Base-by-base conservation (phyloP, 2,329 filamentous ascomycete genomes). In the Colletotrichum tanaceti region DNA sequence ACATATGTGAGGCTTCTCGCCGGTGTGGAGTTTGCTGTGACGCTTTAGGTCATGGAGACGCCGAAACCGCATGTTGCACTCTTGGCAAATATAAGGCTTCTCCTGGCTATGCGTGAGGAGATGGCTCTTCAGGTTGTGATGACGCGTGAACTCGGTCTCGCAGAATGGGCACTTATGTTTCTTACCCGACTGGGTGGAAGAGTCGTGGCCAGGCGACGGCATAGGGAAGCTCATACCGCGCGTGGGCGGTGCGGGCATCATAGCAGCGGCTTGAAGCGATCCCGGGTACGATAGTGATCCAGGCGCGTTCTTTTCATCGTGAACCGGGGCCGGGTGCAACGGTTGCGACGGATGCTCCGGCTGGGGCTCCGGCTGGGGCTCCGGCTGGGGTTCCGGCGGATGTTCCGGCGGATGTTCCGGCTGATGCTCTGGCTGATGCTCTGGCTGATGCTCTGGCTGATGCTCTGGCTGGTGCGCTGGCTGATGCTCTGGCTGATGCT, bases 151-250 rank as follows among this genome's bases (percentile, higher is more conserved):
- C 75, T 97, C 96, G 5, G 96, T 98, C 46, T 93, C 89, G 84
- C 96, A 99, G 79, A 97, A 97, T 0, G 93, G 95, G 76, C 96
- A 99, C 79, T 96, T 97, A 82, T 99, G 95, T 76, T 96, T 95
- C 82, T 97, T 98, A 60, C 88, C 86, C 18, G 74, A 80, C 32
- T 71, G 70, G 9, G 92, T 90, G 6, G 93, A 83, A 73, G 74
- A 84, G 65, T 72, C 83, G 77, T 75, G 84, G 72, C 74, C 78
- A 67, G 79, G 74, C 38, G 80, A 79, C 22, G 84, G 79, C 80
- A 88, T 84, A 9, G 88, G 87, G 71, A 88, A 84, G 73, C 84
- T 90, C 81, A 89, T 85, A 35, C 84, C 85, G 52, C 88, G 84
- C 38, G 77, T 71, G 1, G 82, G 80, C 5, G 84, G 80, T 44